Evolutionary conservation across 2,329 filamentous ascomycete species (phyloP).

Genomic region (Paracorniculantispora psalliotae): DNA sequence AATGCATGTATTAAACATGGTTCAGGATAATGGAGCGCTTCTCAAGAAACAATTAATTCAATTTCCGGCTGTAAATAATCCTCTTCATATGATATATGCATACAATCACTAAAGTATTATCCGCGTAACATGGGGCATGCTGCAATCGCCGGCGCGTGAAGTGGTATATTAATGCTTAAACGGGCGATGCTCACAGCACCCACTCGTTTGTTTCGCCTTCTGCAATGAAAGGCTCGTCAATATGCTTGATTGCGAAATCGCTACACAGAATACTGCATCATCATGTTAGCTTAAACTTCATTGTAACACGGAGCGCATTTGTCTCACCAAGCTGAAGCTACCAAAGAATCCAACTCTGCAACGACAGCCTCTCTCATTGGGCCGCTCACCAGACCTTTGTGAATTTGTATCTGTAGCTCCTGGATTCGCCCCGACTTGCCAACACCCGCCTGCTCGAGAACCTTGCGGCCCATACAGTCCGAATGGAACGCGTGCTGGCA

Average conservation of each 20-base stretch:
- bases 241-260: slow-evolving; percentile 88
- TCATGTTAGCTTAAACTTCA: slow-evolving; percentile 19
- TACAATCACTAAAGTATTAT: neutral
- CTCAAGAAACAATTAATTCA: neutral
- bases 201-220: slow-evolving; percentile 75
- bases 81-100: neutral
- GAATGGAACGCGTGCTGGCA: slow-evolving; percentile 98
- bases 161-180: neutral
- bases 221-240: slow-evolving; percentile 86
- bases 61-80: neutral
- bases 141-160: neutral
- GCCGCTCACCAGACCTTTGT: slow-evolving; percentile 66
- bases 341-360: slow-evolving; percentile 82
- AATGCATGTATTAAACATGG: slow-evolving; percentile 23
- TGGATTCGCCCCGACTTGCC: slow-evolving; percentile 74
- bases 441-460: slow-evolving; percentile 74
- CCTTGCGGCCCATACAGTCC: slow-evolving; percentile 82
- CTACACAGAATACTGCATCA: slow-evolving; percentile 76
- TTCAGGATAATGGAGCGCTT: neutral
- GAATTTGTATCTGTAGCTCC: slow-evolving; percentile 80
- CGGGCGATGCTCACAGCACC: slow-evolving; percentile 50
- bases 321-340: slow-evolving; percentile 79
- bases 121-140: neutral
- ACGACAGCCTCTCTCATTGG: slow-evolving; percentile 75
- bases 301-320: neutral